Conservation (phyloP, 73 alveolate species). For the Uronychia setigera region DNA sequence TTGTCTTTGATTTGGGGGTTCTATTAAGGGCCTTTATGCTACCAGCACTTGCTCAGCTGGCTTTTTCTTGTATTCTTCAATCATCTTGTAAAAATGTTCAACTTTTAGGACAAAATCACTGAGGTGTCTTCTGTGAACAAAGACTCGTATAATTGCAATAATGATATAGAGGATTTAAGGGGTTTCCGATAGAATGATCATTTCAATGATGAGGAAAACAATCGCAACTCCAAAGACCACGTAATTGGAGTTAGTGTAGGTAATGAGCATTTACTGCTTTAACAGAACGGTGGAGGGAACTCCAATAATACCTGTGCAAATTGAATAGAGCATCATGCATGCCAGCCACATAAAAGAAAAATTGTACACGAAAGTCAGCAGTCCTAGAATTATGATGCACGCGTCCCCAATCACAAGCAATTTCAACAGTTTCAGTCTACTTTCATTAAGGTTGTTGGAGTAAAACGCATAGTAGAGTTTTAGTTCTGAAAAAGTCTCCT, state of each 20-base stretch:
- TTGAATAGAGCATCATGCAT: not conserved
- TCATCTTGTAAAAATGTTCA: not conserved
- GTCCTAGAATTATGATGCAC: not conserved
- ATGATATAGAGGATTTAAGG: not conserved
- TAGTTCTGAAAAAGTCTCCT: too few relatives aligned
- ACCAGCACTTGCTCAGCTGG: not conserved
- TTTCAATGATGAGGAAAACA: not conserved
- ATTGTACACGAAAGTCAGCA: not conserved
- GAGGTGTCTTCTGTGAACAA: not conserved
- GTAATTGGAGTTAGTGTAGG: not conserved
- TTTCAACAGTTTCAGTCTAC: too few relatives aligned
- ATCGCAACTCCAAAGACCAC: not conserved
- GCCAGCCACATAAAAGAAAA: not conserved
- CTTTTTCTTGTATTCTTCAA: not conserved
- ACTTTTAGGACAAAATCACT: not conserved
- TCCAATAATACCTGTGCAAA: not conserved
- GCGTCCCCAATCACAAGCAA: not conserved
- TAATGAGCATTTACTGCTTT: not conserved
- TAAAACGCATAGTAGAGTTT: too few relatives aligned
- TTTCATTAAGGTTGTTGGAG: too few relatives aligned
- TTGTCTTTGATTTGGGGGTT: not conserved
- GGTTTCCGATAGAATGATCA: not conserved
- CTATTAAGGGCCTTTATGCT: not conserved
- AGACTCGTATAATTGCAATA: not conserved
- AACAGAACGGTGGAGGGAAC: not conserved